Conservation (phyloP, 1,284 basidiomycete genomes). For the Porodaedalea pini region DNA sequence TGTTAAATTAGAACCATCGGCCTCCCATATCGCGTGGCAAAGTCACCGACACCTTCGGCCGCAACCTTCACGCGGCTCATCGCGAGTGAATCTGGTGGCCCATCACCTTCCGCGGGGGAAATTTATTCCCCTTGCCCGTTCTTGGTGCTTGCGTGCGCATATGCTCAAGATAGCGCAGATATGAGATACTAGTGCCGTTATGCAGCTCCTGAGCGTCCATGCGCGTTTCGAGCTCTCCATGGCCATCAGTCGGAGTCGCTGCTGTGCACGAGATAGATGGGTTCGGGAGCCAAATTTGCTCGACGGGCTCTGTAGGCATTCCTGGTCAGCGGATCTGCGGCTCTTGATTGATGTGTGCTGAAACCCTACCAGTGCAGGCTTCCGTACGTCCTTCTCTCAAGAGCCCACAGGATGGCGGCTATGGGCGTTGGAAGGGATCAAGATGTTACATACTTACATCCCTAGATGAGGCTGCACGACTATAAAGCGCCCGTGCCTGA, state of each 20-base stretch:
- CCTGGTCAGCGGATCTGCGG: slow-evolving; percentile 4
- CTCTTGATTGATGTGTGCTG: not conserved
- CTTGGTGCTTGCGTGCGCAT: not conserved
- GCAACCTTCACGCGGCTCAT: not conserved
- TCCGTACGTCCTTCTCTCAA: not conserved
- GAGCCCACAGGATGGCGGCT: not conserved
- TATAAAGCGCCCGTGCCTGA: not conserved
- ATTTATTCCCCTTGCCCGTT: not conserved
- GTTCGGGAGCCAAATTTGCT: not conserved
- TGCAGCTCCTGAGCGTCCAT: too few relatives aligned
- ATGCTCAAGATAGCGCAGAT: not conserved
- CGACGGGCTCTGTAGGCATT: not conserved
- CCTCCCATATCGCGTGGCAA: not conserved
- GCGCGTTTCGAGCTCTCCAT: too few relatives aligned
- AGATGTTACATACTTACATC: too few relatives aligned
- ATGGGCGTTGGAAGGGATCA: not conserved
- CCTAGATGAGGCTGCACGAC: not conserved
- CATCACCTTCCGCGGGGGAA: not conserved
- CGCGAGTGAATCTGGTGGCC: slow-evolving; percentile 3
- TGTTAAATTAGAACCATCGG: not conserved
- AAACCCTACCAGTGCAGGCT: not conserved
- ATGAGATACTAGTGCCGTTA: too few relatives aligned
- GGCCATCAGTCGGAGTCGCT: too few relatives aligned
- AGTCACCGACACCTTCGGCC: not conserved
- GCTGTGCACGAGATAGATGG: not conserved